phyloP scores from a whole-genome alignment of 1,284 basidiomycete genomes.

The Exsudoporus floridanus region DNA sequence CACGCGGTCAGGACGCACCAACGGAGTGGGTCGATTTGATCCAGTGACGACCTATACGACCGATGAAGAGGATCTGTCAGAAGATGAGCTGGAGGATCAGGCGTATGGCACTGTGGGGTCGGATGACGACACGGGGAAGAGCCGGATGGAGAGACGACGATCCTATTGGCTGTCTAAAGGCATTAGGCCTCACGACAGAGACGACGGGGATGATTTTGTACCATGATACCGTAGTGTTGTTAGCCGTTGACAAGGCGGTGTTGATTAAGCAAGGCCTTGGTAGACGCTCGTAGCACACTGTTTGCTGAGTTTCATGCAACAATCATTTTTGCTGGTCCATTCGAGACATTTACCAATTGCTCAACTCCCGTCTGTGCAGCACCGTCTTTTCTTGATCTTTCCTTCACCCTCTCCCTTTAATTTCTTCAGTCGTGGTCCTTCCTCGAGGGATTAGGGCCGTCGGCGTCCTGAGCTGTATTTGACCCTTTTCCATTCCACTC shows the following conservation, averaged over 20 bases:
- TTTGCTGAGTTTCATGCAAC: slow-evolving; percentile 6
- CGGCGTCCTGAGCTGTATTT: too few species aligned
- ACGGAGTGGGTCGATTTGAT: slow-evolving; percentile 10
- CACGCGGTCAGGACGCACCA: slow-evolving; percentile 1
- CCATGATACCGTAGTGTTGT: background rate
- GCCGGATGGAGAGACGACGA: slow-evolving; percentile 20
- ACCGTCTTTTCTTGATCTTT: background rate
- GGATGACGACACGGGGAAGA: slow-evolving; percentile 14
- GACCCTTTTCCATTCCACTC: slow-evolving; percentile 6
- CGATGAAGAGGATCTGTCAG: slow-evolving; percentile 31
- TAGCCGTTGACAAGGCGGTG: slow-evolving; percentile 4
- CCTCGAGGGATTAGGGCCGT: slow-evolving; percentile 17
- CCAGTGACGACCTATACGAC: slow-evolving; percentile 25
- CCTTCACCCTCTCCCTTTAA: background rate
- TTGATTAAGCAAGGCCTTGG: background rate
- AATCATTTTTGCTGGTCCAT: slow-evolving; percentile 1
- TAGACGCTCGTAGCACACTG: slow-evolving; percentile 4
- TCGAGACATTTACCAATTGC: slow-evolving; percentile 4
- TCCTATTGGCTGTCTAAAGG: slow-evolving; percentile 38
- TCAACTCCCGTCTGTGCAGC: background rate
- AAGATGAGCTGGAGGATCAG: slow-evolving; percentile 23
- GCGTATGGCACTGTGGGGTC: slow-evolving; percentile 17
- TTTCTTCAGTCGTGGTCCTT: background rate
- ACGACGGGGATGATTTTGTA: slow-evolving; percentile 33
- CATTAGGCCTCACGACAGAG: slow-evolving; percentile 23